Base-by-base conservation (phyloP, 2,329 filamentous ascomycete species). In the Lasiodiplodia hormozganensis region DNA sequence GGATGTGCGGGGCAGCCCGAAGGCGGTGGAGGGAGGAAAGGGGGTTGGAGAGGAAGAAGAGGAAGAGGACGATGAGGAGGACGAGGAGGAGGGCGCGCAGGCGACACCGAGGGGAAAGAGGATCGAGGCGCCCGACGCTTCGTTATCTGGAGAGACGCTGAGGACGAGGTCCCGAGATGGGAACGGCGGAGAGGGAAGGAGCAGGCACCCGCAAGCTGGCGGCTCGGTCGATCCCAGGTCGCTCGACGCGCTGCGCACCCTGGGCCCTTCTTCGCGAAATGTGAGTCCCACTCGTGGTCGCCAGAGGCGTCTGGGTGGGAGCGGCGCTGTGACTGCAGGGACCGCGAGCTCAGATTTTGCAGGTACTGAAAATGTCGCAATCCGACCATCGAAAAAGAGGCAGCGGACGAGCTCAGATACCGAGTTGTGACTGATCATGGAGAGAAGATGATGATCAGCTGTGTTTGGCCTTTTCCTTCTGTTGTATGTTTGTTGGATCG, bases 161-260 rank as follows among this genome's bases (percentile, higher is more conserved):
- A 25, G 23, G 40, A 40, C 58, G 43, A 11, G 34, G 11, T 21
- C 54, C n/a, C 36, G 43, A 28, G 47, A 38, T 8, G 18, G 40
- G 38, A 40, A 43, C 6, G 56, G 16, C 1, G 54, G 34, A 5
- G 56, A 60, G 38, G 36, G 21, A 6, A 49, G 57, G 40, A 18
- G 40, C 23, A 65, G 49, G 23, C n/a, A 23, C 10, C 21, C 34
- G 62, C 62, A 31, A 23, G n/a, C 62, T 12, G 34, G 34, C 18
- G 18, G 47, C 31, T n/a, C 31, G 10, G 34, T 56, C 8, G 66
- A 68, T 53, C 66, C 66, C 14, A 51, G 66, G 31, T 62, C 56
- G 21, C 4, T 68, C n/a, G 66, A 62, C 7, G 66, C 66, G 21
- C 49, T 68, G 56, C 47, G 49, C 14, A 68, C 66, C 34, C 25